These are phyloP conservation scores for Madurella mycetomatis DNA, from an alignment of 2,329 filamentous ascomycete genomes.

Conservation along the genomic window DNA sequence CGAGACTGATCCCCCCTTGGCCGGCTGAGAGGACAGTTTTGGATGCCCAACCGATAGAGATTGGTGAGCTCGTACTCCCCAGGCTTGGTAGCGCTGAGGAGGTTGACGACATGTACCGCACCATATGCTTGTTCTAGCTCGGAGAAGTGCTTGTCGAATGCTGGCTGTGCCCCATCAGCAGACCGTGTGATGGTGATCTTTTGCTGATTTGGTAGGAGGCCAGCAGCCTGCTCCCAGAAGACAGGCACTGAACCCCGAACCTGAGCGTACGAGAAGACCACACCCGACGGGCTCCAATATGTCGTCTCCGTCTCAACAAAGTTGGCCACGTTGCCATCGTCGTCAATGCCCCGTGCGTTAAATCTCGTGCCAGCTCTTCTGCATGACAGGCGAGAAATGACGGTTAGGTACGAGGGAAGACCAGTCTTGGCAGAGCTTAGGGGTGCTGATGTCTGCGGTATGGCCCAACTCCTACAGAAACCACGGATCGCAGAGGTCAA, in stretches of 20 bases:
- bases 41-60: slow-evolving; percentile 74
- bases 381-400: slow-evolving; percentile 90
- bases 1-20: slow-evolving; percentile 50
- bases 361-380: slow-evolving; percentile 89
- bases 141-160: slow-evolving; percentile 93
- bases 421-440: slow-evolving; percentile 62
- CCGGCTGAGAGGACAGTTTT: slow-evolving; percentile 66
- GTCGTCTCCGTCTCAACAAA: slow-evolving; percentile 98
- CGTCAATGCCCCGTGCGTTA: slow-evolving; percentile 95
- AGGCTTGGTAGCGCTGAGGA: slow-evolving; percentile 84
- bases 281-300: slow-evolving; percentile 73
- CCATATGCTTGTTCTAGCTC: slow-evolving; percentile 83
- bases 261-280: slow-evolving; percentile 91
- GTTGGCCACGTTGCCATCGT: slow-evolving; percentile 95
- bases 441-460: slow-evolving; percentile 72
- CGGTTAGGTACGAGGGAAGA: slow-evolving; percentile 75
- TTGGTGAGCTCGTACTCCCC: slow-evolving; percentile 80
- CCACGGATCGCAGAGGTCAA: slow-evolving; percentile 91
- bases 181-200: slow-evolving; percentile 91
- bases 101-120: slow-evolving; percentile 85
- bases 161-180: slow-evolving; percentile 83
- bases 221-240: slow-evolving; percentile 94
- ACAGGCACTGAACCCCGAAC: slow-evolving; percentile 88
- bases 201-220: slow-evolving; percentile 84
- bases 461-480: slow-evolving; percentile 81